Conservation (phyloP, 2,329 filamentous ascomycete species). For the Parascedosporium putredinis region DNA sequence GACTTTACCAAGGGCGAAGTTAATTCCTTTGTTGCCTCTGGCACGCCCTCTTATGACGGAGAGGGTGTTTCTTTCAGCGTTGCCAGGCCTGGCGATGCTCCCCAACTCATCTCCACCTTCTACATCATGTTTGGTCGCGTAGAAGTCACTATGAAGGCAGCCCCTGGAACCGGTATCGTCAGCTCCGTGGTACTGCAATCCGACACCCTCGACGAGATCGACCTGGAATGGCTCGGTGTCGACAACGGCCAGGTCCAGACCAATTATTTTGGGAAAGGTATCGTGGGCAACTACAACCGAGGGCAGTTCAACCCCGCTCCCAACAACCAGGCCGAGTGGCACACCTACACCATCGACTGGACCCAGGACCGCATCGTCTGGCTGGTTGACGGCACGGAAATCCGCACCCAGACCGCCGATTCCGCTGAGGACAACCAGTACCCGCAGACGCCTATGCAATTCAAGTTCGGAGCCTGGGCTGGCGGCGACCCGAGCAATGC, state of each 20-base stretch:
- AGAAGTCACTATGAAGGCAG: constrained; percentile 74
- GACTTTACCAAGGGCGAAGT: constrained; percentile 74
- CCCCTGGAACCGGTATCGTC: constrained; percentile 83
- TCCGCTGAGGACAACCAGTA: constrained; percentile 68
- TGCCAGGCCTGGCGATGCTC: constrained; percentile 65
- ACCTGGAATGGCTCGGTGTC: constrained; percentile 90
- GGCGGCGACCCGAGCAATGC: constrained; percentile 77
- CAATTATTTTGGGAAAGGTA: constrained; percentile 95
- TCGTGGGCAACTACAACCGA: constrained; percentile 76
- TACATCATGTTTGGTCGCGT: constrained; percentile 99
- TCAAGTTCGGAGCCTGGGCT: constrained; percentile 87
- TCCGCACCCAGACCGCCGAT: constrained; percentile 62
- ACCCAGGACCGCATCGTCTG: constrained; percentile 75
- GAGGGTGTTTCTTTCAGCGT: constrained; percentile 80
- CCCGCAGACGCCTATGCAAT: constrained; percentile 89
- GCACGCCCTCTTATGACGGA: constrained; percentile 56
- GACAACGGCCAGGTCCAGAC: constrained; percentile 71
- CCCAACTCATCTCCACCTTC: constrained; percentile 80
- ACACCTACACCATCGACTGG: constrained; percentile 91
- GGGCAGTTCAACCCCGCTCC: constrained; percentile 63
- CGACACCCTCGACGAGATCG: constrained; percentile 88
- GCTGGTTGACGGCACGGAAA: constrained; percentile 67
- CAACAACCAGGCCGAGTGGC: constrained; percentile 64
- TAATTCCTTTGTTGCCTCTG: constrained; percentile 64
- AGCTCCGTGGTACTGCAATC: constrained; percentile 87